Conservation (phyloP, 768 basidiomycete genomes). For the Russula lepida region DNA sequence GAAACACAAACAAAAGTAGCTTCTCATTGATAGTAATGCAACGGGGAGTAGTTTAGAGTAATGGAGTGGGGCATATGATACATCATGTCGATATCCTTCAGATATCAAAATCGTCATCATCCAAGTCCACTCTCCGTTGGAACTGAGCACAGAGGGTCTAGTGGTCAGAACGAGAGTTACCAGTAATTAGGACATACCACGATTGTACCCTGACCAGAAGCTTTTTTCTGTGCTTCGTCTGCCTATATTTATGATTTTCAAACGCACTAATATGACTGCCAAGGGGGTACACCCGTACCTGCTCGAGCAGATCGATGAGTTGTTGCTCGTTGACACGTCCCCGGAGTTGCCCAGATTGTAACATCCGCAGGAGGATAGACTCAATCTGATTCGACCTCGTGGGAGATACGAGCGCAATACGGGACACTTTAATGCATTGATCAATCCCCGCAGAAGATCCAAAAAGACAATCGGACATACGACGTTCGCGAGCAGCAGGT, state of each 20-base stretch:
- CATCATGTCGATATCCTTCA: constrained; percentile 8
- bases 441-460: not conserved
- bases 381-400: constrained; percentile 77
- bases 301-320: constrained; percentile 78
- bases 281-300: constrained; percentile 40
- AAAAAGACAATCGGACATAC: not conserved
- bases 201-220: constrained; percentile 32
- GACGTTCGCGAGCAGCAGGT: constrained; percentile 20
- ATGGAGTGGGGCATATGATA: not conserved
- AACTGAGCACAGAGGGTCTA: constrained; percentile 4
- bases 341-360: constrained; percentile 71
- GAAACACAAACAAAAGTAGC: constrained; percentile 14
- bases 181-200: constrained; percentile 27
- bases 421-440: constrained; percentile 49
- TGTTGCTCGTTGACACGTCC: constrained; percentile 72
- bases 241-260: constrained; percentile 21
- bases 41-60: not conserved
- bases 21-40: not conserved
- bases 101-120: constrained; percentile 29
- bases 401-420: constrained; percentile 81
- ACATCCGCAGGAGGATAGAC: constrained; percentile 69
- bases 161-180: not conserved
- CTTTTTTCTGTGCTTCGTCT: constrained; percentile 38
- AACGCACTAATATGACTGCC: not conserved
- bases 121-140: constrained; percentile 24